Evolutionary conservation across 1,139 yeast species (phyloP).

Genomic region (Sporopachydermia cereana): DNA sequence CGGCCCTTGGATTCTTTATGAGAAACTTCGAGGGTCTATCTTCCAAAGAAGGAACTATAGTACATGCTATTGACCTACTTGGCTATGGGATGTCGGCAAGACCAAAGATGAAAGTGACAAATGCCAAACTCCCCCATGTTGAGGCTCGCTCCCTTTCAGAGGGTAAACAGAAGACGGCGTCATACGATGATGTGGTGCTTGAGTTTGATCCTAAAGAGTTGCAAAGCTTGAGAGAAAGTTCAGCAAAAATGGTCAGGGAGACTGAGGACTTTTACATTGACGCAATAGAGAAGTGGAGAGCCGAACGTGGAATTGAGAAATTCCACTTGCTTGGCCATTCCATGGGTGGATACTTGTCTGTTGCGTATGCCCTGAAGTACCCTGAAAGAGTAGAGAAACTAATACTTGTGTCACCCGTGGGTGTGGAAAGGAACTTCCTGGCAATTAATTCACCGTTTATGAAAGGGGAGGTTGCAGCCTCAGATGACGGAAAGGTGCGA

Average conservation of each 20-base stretch:
- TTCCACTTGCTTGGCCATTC: conserved; percentile 84
- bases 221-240: conserved; percentile 24
- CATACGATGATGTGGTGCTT: conserved; percentile 16
- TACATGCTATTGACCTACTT: conserved; percentile 73
- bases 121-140: conserved; percentile 15
- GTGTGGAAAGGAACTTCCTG: conserved; percentile 64
- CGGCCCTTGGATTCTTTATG: conserved; percentile 78
- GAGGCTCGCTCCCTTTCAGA: background rate
- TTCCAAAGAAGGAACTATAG: conserved; percentile 26
- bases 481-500: conserved; percentile 6
- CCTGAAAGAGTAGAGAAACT: conserved; percentile 56
- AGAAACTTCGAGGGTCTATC: conserved; percentile 51
- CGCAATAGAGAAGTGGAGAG: conserved; percentile 78
- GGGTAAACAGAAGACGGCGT: conserved; percentile 9
- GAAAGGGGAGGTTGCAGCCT: conserved; percentile 10
- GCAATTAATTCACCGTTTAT: conserved; percentile 38
- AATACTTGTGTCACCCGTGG: conserved; percentile 80
- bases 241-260: conserved; percentile 33
- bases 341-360: conserved; percentile 80
- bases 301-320: conserved; percentile 37
- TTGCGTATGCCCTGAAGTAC: conserved; percentile 65
- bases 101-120: conserved; percentile 32
- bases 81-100: conserved; percentile 78
- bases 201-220: conserved; percentile 21
- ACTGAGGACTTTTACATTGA: conserved; percentile 73